Percentiles rank a stretch among this genome's conserved stretches.
Evolutionary conservation across 495 filamentous ascomycete genomes (phyloP).

Genomic region (Podospora australis): DNA sequence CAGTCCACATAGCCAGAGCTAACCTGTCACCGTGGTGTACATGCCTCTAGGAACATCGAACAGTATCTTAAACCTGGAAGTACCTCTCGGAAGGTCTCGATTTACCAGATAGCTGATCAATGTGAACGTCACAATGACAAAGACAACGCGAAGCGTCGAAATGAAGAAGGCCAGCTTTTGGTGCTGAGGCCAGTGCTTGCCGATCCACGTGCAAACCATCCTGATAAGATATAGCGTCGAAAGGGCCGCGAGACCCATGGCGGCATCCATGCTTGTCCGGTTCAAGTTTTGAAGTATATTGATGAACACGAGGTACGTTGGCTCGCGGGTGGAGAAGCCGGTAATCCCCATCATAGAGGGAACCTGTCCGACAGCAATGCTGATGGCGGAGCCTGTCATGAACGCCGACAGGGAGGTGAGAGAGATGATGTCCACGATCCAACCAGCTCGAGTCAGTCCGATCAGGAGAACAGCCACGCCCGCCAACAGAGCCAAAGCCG

Average conservation of each 20-base stretch:
- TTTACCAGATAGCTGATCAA: conserved; percentile 87
- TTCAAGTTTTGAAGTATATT: conserved; percentile 75
- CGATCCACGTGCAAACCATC: conserved; percentile 55
- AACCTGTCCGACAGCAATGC: conserved; percentile 84
- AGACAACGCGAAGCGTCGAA: conserved; percentile 81
- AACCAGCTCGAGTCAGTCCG: conserved; percentile 73
- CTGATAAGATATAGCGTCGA: conserved; percentile 79
- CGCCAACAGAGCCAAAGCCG: conserved; percentile 69
- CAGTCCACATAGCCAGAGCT: not conserved
- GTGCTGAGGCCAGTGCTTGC: conserved; percentile 60
- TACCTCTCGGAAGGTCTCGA: conserved; percentile 36
- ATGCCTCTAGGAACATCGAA: conserved; percentile 68
- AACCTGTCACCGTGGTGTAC: not conserved
- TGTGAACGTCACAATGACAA: conserved; percentile 89
- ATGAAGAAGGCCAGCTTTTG: conserved; percentile 81
- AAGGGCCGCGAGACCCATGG: conserved; percentile 82
- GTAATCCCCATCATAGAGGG: conserved; percentile 78
- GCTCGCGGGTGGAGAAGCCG: conserved; percentile 64
- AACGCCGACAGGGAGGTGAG: conserved; percentile 88
- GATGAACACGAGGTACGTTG: conserved; percentile 83
- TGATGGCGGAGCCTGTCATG: conserved; percentile 96
- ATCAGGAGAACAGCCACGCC: conserved; percentile 78
- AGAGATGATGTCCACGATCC: conserved; percentile 94
- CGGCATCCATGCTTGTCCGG: conserved; percentile 65
- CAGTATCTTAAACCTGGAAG: conserved; percentile 61